Evolutionary conservation across 176 grass and related monocot genomes (phyloP), one percentile per base, ranked within the genome.

Genomic region (Metroxylon sagu): DNA sequence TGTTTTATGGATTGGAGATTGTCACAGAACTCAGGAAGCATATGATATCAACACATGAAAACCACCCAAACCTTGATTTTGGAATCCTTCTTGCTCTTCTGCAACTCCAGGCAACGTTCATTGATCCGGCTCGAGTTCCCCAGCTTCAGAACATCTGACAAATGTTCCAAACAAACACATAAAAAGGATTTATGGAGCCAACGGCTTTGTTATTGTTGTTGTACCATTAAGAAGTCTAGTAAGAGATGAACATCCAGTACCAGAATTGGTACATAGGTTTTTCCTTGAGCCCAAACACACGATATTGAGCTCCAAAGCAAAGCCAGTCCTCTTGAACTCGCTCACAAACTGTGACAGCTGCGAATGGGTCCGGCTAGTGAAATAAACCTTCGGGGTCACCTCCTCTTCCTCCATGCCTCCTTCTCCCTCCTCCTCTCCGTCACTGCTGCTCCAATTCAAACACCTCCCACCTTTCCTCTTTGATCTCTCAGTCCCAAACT

Each of bases 201-300:
- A 23, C 21, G 21, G 21, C 21, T 23, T 23, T 23, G 21, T 23
- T 23, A 23, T 23, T 23, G 21, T 23, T 23, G 21, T 23, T 23
- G 21, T 14, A 43, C 35, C 35, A 43, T 0, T 43, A 43, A 43
- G 10, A 14, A 43, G 8, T 12, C 35, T 6, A 43, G 35, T 43
- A 43, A 43, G 35, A 43, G 35, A 14, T 12, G 75, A 74, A n/a
- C 4, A 6, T 30, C n/a, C 14, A 70, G 82, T 43, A 96, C 86
- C 80, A 27, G 65, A 68, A 72, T 96, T 96, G 51, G 80, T 78
- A 65, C 92, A 90, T 12, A 96, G 10, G 31, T 90, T 96, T 72
- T 88, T 96, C 76, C 92, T 96, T 35, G 92, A 96, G 18, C 86
- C 92, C 72, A 96, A 85, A 75, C 83, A 90, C 56, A 77, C 75